Base-by-base conservation (phyloP, 306 rosid species). In the Begonia peltatifolia region DNA sequence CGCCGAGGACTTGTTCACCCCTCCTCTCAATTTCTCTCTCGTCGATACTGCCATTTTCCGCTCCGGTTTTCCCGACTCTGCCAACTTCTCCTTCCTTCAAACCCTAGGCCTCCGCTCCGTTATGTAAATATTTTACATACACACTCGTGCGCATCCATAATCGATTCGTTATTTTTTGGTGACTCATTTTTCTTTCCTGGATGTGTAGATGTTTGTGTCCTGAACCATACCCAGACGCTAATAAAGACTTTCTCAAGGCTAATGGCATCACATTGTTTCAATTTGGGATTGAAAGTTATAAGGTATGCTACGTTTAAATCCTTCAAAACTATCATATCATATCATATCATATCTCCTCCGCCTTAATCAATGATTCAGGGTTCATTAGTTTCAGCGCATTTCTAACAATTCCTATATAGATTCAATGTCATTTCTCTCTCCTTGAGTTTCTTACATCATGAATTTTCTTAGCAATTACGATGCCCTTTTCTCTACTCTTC, bases 31-130 rank as follows among this genome's bases (percentile, higher is more conserved):
- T 87, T 92, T 92, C 61, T 55, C 99, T 41, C 64, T 83, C 83
- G 99, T 92, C 17, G 99, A 92, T 64, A 79, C 79, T 23, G 96
- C 93, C 88, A 80, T 92, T 81, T 86, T 86, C 71, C 73, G 99
- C 57, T 92, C 96, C 17, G 99, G 96, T 38, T 92, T 92, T 62
- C 99, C 99, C 13, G 78, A 81, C 38, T 81, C 87, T 9, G 72
- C 82, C 63, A 92, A 92, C 88, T 86, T 92, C 71, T 56, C 87
- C 50, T 92, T 92, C 74, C 78, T 92, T 44, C 82, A 86, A 53
- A 75, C 87, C 61, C 84, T 92, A 49, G 79, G 79, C 66, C 93
- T 92, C 52, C 93, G 96, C 59, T 86, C 99, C 63, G 73, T 92
- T 67, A 78, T 92, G 99, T 92, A 66, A 42, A 76, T 63, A 14